phyloP scores from a whole-genome alignment of 306 rosid genomes.

The Dalbergia cochinchinensis region DNA sequence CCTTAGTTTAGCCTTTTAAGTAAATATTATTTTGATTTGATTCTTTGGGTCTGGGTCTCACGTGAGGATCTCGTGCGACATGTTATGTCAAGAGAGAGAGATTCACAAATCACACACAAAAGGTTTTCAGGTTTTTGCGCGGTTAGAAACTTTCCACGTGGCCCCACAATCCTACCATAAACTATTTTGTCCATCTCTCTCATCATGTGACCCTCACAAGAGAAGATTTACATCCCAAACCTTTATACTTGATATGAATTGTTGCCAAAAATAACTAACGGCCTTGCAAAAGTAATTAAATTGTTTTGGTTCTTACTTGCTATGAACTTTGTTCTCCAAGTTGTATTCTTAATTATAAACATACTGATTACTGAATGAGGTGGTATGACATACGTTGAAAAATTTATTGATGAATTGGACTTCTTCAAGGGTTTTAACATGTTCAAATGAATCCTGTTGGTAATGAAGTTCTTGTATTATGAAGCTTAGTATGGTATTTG shows the following conservation, averaged over 20 bases:
- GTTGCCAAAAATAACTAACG: not conserved
- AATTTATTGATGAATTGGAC: not conserved
- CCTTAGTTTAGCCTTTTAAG: not conserved
- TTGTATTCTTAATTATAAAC: not conserved
- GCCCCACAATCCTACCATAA: slow-evolving; percentile 23
- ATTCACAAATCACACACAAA: not conserved
- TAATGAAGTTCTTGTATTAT: slow-evolving; percentile 8
- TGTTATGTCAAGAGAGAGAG: slow-evolving; percentile 12
- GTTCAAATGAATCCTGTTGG: slow-evolving; percentile 11
- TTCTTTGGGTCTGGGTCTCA: slow-evolving; percentile 38
- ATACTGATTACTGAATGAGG: slow-evolving; percentile 3
- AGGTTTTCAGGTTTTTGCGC: not conserved
- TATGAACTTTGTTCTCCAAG: slow-evolving; percentile 25
- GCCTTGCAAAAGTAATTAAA: not conserved
- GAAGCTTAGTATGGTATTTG: slow-evolving; percentile 12
- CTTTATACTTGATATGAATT: not conserved
- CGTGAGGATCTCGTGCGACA: slow-evolving; percentile 15
- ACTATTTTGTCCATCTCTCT: slow-evolving; percentile 1
- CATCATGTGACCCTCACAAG: slow-evolving; percentile 17
- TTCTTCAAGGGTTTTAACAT: slow-evolving; percentile 15
- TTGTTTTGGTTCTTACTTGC: slow-evolving; percentile 13
- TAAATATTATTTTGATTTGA: slow-evolving; percentile 26
- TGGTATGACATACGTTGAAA: slow-evolving; percentile 8
- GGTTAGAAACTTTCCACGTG: not conserved
- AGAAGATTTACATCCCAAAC: not conserved